Evolutionary conservation across 1,284 basidiomycete species (phyloP).

Genomic region (Cerioporus squamosus): DNA sequence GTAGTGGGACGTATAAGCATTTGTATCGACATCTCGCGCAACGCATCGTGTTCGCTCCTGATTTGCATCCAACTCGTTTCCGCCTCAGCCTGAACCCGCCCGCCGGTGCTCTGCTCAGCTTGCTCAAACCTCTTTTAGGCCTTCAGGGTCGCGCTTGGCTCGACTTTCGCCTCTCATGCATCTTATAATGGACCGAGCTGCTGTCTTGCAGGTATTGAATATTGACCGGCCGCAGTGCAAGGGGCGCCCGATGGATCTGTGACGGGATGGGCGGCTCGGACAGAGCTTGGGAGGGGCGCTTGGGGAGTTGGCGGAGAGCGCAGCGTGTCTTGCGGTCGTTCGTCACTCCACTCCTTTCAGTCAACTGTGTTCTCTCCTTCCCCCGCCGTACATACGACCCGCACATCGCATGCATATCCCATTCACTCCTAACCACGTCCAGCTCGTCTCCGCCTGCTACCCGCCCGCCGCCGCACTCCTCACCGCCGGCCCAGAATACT

Average conservation of each 20-base stretch:
- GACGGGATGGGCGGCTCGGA: not conserved
- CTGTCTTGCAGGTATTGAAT: too few relatives aligned
- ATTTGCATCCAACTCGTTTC: too few relatives aligned
- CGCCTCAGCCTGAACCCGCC: too few relatives aligned
- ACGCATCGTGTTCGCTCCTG: too few relatives aligned
- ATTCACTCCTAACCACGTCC: constrained; percentile 86
- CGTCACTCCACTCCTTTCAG: constrained; percentile 21
- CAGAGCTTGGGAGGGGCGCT: not conserved
- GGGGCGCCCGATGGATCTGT: constrained; percentile 3
- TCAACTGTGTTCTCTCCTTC: constrained; percentile 19
- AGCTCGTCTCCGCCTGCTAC: constrained; percentile 90
- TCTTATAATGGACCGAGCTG: too few relatives aligned
- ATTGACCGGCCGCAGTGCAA: not conserved
- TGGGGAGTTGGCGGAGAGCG: not conserved
- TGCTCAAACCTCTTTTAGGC: too few relatives aligned
- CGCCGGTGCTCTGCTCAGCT: too few relatives aligned
- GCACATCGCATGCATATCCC: constrained; percentile 50
- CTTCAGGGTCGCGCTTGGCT: too few relatives aligned
- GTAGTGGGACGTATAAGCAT: not conserved
- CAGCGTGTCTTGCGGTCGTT: constrained; percentile 4
- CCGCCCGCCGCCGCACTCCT: constrained; percentile 82
- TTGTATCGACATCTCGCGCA: not conserved
- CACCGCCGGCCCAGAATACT: constrained; percentile 79
- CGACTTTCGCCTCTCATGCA: too few relatives aligned
- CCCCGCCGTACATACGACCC: constrained; percentile 1